Evolutionary conservation across 768 basidiomycete genomes (phyloP), one percentile per base, ranked within the genome.

Genomic region (Multifurca ochricompacta): DNA sequence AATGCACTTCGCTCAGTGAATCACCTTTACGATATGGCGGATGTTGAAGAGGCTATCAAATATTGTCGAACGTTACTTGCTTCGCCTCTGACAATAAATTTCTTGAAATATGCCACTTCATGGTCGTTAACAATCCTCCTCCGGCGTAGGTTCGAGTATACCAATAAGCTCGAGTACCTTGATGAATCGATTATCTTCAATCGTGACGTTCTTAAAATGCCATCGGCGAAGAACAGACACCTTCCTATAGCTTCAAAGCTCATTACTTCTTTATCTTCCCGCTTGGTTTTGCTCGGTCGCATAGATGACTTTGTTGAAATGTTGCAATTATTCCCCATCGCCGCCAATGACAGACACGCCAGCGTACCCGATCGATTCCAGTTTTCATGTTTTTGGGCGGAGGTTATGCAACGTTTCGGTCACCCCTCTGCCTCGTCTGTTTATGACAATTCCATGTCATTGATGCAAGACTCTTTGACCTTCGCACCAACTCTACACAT

Each of bases 391-490:
- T 0, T 3, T 21, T 49, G 48, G 48, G 48, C 48, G 13, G 3
- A 0, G 5, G 2, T 40, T 10, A 37, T 27, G 14, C 48, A 25
- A 28, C 0, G 0, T 14, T n/a, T 0, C 3, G 2, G 1, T 4
- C 48, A 40, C 37, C 18, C 37, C 16, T 40, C 48, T 2, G 16
- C 23, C 18, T 8, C 37, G 1, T 13, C 27, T 4, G 48, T 37
- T n/a, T 49, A 49, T 11, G 37, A n/a, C n/a, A 21, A 4, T 4
- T 25, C 48, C 13, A 7, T 40, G 6, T 40, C 28, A 1, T 11
- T 40, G 11, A 45, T 35, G 41, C 32, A 51, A 28, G 32, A 36
- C 18, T 6, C 34, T 10, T 3, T 51, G 4, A 8, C 4, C 4
- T 30, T 21, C 1, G 51, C 25, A 4, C 51, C 51, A 10, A 52